These are phyloP conservation scores for Haplosporangium sp. DNA, from an alignment of 371 early-diverging fungal species.

Conservation along the genomic window DNA sequence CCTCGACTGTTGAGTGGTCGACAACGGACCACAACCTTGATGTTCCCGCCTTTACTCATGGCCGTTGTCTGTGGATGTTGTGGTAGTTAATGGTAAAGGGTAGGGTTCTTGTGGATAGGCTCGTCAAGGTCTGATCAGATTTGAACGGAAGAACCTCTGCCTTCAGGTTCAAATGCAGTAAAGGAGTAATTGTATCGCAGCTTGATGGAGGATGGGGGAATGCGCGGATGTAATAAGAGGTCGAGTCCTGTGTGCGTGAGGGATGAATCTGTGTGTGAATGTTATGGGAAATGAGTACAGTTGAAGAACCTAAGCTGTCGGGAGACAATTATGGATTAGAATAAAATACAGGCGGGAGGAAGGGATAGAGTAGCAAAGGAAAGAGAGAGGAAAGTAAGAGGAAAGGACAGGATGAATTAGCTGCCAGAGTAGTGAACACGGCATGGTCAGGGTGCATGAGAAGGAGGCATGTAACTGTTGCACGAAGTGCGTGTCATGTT, in stretches of 20 bases:
- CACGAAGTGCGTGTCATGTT: too few species aligned
- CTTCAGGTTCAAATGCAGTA: neutral
- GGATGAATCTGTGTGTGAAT: neutral
- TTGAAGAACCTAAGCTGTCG: too few species aligned
- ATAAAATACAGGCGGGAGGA: neutral
- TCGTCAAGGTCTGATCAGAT: neutral
- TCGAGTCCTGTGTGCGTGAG: neutral
- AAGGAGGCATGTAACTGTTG: too few species aligned
- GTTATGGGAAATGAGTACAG: too few species aligned
- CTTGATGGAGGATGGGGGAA: neutral
- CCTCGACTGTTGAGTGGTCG: constrained; percentile 82
- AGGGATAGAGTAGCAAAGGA: neutral
- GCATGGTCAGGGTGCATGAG: too few species aligned
- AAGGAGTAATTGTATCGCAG: neutral
- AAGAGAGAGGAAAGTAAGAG: neutral
- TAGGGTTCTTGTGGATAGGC: neutral
- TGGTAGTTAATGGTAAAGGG: neutral
- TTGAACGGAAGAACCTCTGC: neutral
- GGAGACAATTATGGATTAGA: too few species aligned
- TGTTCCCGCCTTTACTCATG: constrained; percentile 66
- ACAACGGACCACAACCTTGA: constrained; percentile 84
- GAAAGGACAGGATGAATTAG: neutral
- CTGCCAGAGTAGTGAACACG: too few species aligned
- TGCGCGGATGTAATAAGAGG: neutral
- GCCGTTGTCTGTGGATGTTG: neutral